Conservation (phyloP, 176 grass and related monocot species). For the Juncus inflexus region DNA sequence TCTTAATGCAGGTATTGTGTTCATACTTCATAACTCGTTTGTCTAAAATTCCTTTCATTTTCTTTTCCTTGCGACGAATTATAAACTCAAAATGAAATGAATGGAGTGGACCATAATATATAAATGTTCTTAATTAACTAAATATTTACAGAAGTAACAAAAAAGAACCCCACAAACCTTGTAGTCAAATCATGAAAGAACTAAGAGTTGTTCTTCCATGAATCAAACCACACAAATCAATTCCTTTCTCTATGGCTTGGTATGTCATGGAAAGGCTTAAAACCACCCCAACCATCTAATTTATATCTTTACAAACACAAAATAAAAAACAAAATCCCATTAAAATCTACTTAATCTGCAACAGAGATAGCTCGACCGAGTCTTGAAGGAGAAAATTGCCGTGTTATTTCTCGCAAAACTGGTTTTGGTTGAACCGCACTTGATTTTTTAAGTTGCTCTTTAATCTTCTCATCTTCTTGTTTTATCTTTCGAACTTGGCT, state of each 20-base stretch:
- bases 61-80: too few species aligned
- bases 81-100: too few species aligned
- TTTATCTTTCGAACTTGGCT: slow-evolving; percentile 74
- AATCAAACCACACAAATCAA: not conserved
- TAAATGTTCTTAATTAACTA: slow-evolving; percentile 3
- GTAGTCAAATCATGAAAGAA: slow-evolving; percentile 8
- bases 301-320: slow-evolving; percentile 14
- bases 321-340: not conserved
- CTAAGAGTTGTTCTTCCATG: not conserved
- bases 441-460: slow-evolving; percentile 36
- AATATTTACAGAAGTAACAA: slow-evolving; percentile 9
- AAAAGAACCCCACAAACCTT: not conserved
- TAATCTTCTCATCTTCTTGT: slow-evolving; percentile 63
- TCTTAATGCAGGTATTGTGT: too few species aligned
- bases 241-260: slow-evolving; percentile 32
- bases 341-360: slow-evolving; percentile 30
- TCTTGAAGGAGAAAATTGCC: slow-evolving; percentile 36
- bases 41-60: too few species aligned
- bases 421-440: slow-evolving; percentile 44
- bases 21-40: too few species aligned
- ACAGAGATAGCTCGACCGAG: slow-evolving; percentile 42
- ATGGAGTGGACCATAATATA: too few species aligned
- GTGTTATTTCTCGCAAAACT: slow-evolving; percentile 9
- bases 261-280: slow-evolving; percentile 46
- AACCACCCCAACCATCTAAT: slow-evolving; percentile 8